Conservation (phyloP, 2,329 filamentous ascomycete species). For the Hypoxylon sp. region DNA sequence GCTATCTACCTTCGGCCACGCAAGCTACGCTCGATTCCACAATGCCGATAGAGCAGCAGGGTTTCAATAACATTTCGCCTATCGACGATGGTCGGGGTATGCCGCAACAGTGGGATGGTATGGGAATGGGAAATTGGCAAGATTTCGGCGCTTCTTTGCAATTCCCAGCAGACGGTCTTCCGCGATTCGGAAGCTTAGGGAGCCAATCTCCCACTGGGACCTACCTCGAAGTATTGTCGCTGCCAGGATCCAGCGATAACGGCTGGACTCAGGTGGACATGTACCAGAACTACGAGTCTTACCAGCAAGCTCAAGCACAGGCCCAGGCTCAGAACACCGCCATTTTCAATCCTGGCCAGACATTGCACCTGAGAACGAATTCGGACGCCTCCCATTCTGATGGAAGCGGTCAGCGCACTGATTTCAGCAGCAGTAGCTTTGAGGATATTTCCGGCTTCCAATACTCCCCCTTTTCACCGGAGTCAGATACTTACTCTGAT, state of each 20-base stretch:
- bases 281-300: conserved; percentile 79
- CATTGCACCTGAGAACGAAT: conserved; percentile 86
- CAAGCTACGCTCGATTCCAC: conserved; percentile 75
- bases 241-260: conserved; percentile 86
- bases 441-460: conserved; percentile 81
- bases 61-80: conserved; percentile 71
- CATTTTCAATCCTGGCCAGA: conserved; percentile 94
- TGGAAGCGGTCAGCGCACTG: conserved; percentile 70
- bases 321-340: conserved; percentile 69
- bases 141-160: conserved; percentile 79
- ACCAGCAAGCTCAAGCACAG: conserved; percentile 65
- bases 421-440: conserved; percentile 79
- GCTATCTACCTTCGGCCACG: conserved; percentile 73
- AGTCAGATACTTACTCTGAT: conserved; percentile 81
- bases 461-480: conserved; percentile 85
- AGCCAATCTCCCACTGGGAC: conserved; percentile 82
- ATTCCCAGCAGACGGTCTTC: conserved; percentile 60
- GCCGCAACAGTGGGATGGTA: conserved; percentile 68
- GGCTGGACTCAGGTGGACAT: conserved; percentile 88
- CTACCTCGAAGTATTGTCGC: conserved; percentile 87
- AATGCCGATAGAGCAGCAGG: conserved; percentile 73
- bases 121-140: conserved; percentile 81
- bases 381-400: conserved; percentile 89
- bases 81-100: conserved; percentile 71
- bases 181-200: conserved; percentile 62